Conservation (phyloP, 148 eudicot genomes). For the Camellia lanceoleosa region DNA sequence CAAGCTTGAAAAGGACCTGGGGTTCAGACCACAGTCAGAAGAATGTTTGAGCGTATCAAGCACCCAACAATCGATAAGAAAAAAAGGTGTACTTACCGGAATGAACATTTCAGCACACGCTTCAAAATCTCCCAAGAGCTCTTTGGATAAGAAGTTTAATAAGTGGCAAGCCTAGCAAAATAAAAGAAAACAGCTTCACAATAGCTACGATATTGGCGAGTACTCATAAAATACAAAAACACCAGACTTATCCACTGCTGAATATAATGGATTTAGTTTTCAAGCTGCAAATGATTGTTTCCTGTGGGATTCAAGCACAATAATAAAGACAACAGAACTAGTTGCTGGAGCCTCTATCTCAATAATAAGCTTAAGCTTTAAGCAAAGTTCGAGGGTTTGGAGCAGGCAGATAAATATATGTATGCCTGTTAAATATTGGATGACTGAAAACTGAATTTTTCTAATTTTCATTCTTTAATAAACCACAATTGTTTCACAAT, state of each 20-base stretch:
- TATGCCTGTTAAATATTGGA: background rate
- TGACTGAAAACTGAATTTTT: background rate
- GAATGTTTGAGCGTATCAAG: constrained; percentile 18
- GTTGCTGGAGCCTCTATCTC: background rate
- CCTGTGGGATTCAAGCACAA: constrained; percentile 4
- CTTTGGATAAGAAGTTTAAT: constrained; percentile 83
- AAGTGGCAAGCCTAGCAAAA: constrained; percentile 81
- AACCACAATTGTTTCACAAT: background rate
- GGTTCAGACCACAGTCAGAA: constrained; percentile 33
- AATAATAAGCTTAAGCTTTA: constrained; percentile 1
- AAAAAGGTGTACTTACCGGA: constrained; percentile 53
- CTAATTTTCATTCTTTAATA: background rate
- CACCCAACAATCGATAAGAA: constrained; percentile 5
- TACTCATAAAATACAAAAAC: background rate
- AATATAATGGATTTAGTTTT: background rate
- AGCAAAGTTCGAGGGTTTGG: background rate
- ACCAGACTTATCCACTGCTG: background rate
- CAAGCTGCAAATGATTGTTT: constrained; percentile 4
- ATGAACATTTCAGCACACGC: constrained; percentile 90
- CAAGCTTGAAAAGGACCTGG: constrained; percentile 96
- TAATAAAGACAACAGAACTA: background rate
- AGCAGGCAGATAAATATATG: background rate
- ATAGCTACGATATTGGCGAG: background rate
- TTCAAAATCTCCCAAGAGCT: constrained; percentile 96
- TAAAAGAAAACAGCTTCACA: background rate